Evolutionary conservation across 2,329 filamentous ascomycete species (phyloP).

Genomic region (Alternaria ventricosa): DNA sequence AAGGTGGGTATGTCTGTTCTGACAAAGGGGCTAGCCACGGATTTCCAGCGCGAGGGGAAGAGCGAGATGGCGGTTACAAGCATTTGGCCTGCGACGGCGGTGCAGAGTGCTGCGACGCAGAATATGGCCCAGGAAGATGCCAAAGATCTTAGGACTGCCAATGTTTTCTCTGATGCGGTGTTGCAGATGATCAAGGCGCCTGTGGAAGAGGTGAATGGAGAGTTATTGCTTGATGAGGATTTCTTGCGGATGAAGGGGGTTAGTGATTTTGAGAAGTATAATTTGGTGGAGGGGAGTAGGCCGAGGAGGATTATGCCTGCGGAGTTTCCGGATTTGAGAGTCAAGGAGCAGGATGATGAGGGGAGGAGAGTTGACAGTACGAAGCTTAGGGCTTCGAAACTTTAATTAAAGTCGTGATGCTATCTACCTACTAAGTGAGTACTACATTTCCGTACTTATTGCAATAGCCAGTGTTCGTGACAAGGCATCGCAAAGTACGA

Average conservation of each 20-base stretch:
- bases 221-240: constrained; percentile 79
- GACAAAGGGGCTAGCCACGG: constrained; percentile 82
- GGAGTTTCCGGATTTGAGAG: constrained; percentile 70
- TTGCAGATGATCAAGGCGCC: constrained; percentile 72
- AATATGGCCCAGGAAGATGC: constrained; percentile 55
- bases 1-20: constrained; percentile 85
- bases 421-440: no score
- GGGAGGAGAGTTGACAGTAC: constrained; percentile 73
- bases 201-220: constrained; percentile 69
- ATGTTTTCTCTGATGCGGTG: constrained; percentile 81
- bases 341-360: constrained; percentile 82
- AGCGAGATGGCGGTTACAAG: constrained; percentile 77
- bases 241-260: constrained; percentile 73
- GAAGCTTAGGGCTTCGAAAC: constrained; percentile 29
- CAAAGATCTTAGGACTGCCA: constrained; percentile 67
- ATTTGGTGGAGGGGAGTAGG: constrained; percentile 65
- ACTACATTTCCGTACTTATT: no score
- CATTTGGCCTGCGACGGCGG: constrained; percentile 81
- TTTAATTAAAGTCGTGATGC: no score
- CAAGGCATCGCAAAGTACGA: no score
- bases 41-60: constrained; percentile 71
- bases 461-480: no score
- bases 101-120: constrained; percentile 77
- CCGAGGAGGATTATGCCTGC: constrained; percentile 82
- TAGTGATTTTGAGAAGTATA: constrained; percentile 75